These are phyloP conservation scores for Colletotrichum eremochloae DNA, from an alignment of 2,329 filamentous ascomycete species.

Conservation along the genomic window DNA sequence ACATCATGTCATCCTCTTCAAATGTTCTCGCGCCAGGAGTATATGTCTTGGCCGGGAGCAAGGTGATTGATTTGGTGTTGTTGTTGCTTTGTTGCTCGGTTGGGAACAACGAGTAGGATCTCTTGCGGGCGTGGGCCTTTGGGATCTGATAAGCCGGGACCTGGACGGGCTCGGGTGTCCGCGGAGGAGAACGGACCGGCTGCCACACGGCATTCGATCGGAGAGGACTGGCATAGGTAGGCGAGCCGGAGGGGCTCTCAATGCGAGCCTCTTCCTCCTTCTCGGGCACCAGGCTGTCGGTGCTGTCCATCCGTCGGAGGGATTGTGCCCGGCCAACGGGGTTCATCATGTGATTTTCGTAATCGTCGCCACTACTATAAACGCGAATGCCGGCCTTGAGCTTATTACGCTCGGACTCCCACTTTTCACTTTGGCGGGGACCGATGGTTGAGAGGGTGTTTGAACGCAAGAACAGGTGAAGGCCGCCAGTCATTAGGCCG, in stretches of 20 bases:
- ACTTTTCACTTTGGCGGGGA: conserved; percentile 56
- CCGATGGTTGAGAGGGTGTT: conserved; percentile 70
- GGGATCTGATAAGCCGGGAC: conserved; percentile 41
- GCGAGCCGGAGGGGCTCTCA: conserved; percentile 45
- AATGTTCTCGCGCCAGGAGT: conserved; percentile 42
- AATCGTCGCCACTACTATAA: conserved; percentile 49
- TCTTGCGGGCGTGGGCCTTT: conserved; percentile 51
- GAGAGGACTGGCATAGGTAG: conserved; percentile 47
- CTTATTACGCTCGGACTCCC: conserved; percentile 61
- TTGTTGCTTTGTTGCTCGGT: conserved; percentile 45
- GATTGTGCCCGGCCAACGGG: conserved; percentile 49
- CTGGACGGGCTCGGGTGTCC: conserved; percentile 35
- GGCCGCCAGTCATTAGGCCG: conserved; percentile 73
- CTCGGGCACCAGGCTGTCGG: conserved; percentile 51
- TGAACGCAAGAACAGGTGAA: conserved; percentile 77
- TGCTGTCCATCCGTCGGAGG: conserved; percentile 52
- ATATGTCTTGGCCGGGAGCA: conserved; percentile 65
- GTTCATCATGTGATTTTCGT: conserved; percentile 53
- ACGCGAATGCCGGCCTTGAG: conserved; percentile 61
- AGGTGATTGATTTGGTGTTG: conserved; percentile 51
- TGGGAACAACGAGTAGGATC: conserved; percentile 58
- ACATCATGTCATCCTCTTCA: conserved; percentile 25
- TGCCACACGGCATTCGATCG: conserved; percentile 51
- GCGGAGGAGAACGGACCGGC: conserved; percentile 23
- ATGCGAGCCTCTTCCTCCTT: conserved; percentile 52